Base-by-base conservation (phyloP, 805 yeast genomes). In the Nakazawaea anatomiae region DNA sequence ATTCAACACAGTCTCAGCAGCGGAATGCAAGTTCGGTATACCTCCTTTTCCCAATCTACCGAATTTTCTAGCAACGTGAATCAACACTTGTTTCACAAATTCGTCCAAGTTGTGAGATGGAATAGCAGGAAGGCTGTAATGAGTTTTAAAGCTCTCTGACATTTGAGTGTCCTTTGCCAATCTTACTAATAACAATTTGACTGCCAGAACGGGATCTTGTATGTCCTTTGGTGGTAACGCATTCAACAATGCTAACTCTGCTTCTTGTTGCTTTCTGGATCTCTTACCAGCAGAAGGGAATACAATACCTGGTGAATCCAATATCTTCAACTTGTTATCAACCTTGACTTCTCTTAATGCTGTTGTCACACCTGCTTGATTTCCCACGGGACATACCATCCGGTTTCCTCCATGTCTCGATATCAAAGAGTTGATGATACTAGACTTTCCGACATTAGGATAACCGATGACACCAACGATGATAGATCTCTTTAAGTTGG, bases 281-380 rank as follows among this genome's bases (percentile, higher is more conserved):
- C 74, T 77, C 58, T 74, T 76, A 54, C 71, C 79, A 27, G 62
- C 55, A 34, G 57, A 65, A 47, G 98, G 98, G 82, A 94, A 92
- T 40, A 94, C 97, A 55, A 92, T 94, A 64, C 99, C 99, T 48
- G 99, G 99, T 50, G 97, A 89, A 69, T 92, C 99, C 62, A 92
- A 75, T 57, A 92, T 77, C 68, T 87, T 89, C 59, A 92, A 77
- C 67, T 90, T 90, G 63, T 83, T 86, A 68, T 92, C 99, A 54
- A 92, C 78, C 71, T 92, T 94, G 53, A 92, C 90, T 67, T 90
- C 95, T 70, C 97, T 82, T 66, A 94, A 72, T 3, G 92, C 74
- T 1, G 97, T 91, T 32, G 99, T 92, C 44, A 94, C 94, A 65
- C 99, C 99, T 3, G 99, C 97, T 71, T 87, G 94, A 64, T 95